Base-by-base conservation (phyloP, 176 grass and related monocot genomes). In the Aegilops tauschii region DNA sequence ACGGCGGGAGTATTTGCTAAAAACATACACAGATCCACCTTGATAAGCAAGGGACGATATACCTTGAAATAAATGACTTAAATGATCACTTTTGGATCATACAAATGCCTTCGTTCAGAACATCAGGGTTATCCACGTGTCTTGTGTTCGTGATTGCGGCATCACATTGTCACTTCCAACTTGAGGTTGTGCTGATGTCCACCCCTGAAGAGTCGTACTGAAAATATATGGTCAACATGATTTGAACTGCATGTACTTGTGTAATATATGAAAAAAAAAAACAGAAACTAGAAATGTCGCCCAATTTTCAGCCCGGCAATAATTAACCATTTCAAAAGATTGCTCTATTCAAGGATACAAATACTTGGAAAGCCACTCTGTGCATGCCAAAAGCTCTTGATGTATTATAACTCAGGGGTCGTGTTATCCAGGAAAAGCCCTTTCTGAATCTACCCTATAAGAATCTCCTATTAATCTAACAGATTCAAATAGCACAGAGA, bases 181-280 rank as follows among this genome's bases (percentile, higher is more conserved):
- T 6, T 73, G 21, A n/a, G 42, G 63, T 9, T 69, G 20, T 35
- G 27, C 9, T 27, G 47, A 35, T 32, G 45, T 61, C 45, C 49
- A 82, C 44, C 63, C 35, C 39, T 83, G 84, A 27, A 83, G 17
- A 83, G 12, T 68, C 14, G 6, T 25, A 56, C 56, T 11, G 61
- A 40, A 32, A 75, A 69, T 47, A 63, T 78, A 59, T 35, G 25
- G 35, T 61, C 20, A 70, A 28, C 49, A 70, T 78, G 36, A 29
- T 69, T 25, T 47, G 8, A 88, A 76, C 11, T 87, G 80, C 12
- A 49, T 73, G 36, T 45, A 73, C 2, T 72, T 36, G 40, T 71
- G 69, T 71, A 23, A 40, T 6, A 16, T 9, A 69, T 21, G 16
- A 5, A 6, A 47, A 14, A 6, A 47, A 14, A 78, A 34, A 6